Evolutionary conservation across 2,329 filamentous ascomycete species (phyloP), one percentile per base, ranked within the genome.

Genomic region (Apiospora hydei): DNA sequence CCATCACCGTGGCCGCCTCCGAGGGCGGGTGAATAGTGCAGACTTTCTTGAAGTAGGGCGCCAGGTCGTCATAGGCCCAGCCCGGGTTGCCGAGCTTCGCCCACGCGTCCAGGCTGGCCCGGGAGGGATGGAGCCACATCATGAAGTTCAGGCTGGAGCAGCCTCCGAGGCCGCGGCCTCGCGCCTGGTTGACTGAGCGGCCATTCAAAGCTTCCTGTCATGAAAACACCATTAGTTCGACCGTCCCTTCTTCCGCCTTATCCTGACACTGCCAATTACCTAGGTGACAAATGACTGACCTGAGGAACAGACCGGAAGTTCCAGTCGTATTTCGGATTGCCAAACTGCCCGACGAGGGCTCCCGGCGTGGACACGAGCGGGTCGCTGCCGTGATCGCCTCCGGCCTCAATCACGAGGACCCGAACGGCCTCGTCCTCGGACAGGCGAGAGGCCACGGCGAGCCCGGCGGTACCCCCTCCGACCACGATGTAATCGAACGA

Each of bases 391-490:
- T 77, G 78, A 69, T 83, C 79, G 13, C 75, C 75, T 16, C 83
- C 83, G 26, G 83, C 83, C 72, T 85, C 83, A n/a, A 85, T 74
- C 7, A 85, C 81, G 10, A 84, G 75, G 21, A 86, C 81, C 8
- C 76, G 76, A 43, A 81, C 77, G 49, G 80, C 64, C 43, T 77
- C 75, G 72, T 83, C 78, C 72, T 84, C 82, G 43, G 77, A 81
- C 18, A 87, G 80, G 51, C 85, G 82, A 70, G 80, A 81, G 21
- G 85, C 86, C 71, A 87, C 80, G 1, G 85, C 82, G 70, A 86
- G 83, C n/a, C 86, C 85, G 30, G 85, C 82, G 3, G 85, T 87
- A 21, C 86, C 85, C n/a, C 85, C 85, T 44, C 86, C 85, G n/a
- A 86, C 84, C 69, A 87, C 80, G 72, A 87, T 77, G 76, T 85